Evolutionary conservation across 495 filamentous ascomycete genomes (phyloP).

Genomic region (Haplographium delicatum): DNA sequence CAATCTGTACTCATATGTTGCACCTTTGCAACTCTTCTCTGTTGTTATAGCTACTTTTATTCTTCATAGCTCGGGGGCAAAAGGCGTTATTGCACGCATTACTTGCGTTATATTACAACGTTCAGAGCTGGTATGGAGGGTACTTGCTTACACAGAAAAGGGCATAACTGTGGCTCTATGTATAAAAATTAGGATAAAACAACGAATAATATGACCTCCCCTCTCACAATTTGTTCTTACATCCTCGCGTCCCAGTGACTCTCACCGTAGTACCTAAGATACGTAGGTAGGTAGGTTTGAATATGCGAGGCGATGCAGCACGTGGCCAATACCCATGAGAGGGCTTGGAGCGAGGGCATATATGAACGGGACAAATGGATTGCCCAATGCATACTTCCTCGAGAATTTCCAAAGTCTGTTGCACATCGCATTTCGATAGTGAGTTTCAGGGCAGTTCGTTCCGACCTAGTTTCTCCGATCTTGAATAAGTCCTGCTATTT

Average conservation of each 20-base stretch:
- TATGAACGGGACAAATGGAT: neutral
- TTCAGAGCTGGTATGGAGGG: conserved; percentile 18
- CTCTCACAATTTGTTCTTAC: conserved; percentile 13
- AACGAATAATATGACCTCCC: conserved; percentile 29
- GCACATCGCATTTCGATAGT: conserved; percentile 15
- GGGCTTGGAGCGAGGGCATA: neutral
- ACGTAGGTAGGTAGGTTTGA: neutral
- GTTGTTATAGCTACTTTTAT: conserved; percentile 24
- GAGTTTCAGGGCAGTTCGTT: neutral
- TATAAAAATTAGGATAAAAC: conserved; percentile 28
- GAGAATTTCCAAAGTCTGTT: conserved; percentile 7
- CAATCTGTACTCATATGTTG: conserved; percentile 27
- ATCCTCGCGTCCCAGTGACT: neutral
- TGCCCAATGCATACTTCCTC: neutral
- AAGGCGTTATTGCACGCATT: conserved; percentile 23
- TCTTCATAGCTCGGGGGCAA: conserved; percentile 26
- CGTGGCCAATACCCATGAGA: neutral
- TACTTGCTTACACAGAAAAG: conserved; percentile 21
- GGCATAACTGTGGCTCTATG: conserved; percentile 25
- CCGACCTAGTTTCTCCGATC: conserved; percentile 1
- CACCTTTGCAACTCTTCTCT: conserved; percentile 25
- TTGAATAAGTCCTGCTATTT: neutral
- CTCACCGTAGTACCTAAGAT: neutral
- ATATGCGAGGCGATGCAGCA: neutral
- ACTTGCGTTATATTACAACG: conserved; percentile 20